Conservation (phyloP, 345 rosid species). For the Camelina sativa region DNA sequence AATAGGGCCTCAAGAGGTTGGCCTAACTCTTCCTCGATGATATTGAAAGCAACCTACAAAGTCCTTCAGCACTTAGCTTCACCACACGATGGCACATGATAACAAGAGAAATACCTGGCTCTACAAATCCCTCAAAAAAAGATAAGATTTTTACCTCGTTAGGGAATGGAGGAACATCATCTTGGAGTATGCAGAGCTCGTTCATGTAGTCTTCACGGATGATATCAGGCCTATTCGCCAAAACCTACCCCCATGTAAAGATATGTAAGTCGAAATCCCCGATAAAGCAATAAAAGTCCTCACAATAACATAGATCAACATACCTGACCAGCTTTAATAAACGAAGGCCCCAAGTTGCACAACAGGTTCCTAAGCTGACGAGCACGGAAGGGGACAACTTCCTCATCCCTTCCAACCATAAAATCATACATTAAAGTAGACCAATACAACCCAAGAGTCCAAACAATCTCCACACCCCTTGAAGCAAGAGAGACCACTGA, state of each 20-base stretch:
- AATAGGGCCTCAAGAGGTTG: slow-evolving; percentile 86
- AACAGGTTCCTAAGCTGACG: slow-evolving; percentile 89
- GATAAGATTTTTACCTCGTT: slow-evolving; percentile 60
- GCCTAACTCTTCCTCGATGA: slow-evolving; percentile 94
- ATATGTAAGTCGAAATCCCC: slow-evolving; percentile 9
- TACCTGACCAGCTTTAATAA: slow-evolving; percentile 98
- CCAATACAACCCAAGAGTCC: slow-evolving; percentile 93
- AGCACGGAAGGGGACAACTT: slow-evolving; percentile 90
- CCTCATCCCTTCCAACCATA: slow-evolving; percentile 87
- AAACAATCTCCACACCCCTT: slow-evolving; percentile 90
- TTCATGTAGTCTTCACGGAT: slow-evolving; percentile 97
- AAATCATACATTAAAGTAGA: slow-evolving; percentile 81
- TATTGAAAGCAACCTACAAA: slow-evolving; percentile 81
- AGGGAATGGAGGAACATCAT: slow-evolving; percentile 94
- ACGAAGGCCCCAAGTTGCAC: slow-evolving; percentile 96
- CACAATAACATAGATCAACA: slow-evolving; percentile 15
- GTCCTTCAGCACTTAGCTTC: slow-evolving; percentile 35
- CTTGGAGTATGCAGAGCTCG: slow-evolving; percentile 97
- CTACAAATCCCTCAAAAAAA: neutral
- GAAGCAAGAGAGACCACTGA: slow-evolving; percentile 61
- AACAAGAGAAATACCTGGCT: slow-evolving; percentile 13
- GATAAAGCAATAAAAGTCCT: neutral
- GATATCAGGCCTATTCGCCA: slow-evolving; percentile 96
- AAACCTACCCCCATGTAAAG: slow-evolving; percentile 57
- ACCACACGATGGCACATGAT: slow-evolving; percentile 16